Evolutionary conservation across 345 rosid species (phyloP), one percentile per base, ranked within the genome.

Genomic region (Erysimum cheiranthoides): DNA sequence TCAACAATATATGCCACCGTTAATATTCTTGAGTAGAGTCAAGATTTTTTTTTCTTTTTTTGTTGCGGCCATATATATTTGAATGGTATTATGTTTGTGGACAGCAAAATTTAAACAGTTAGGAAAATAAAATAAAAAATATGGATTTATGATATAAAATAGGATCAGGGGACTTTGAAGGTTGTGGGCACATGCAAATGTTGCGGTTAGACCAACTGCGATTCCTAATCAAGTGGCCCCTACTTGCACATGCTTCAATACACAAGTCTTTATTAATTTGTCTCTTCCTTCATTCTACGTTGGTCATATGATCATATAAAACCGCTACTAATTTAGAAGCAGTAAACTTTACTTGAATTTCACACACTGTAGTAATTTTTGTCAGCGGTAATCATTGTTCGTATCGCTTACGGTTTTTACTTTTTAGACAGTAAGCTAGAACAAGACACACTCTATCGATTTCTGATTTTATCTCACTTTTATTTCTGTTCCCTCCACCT

Each of bases 141-240:
- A 46, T 64, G 63, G 31, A 80, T 73, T 60, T 63, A 28, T 59
- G 47, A 47, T 58, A 59, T 71, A 75, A 40, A 75, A 40, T 46
- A n/a, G 53, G 77, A 78, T 66, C 62, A 66, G 64, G 62, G 60
- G 68, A 51, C 75, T 80, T 71, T 75, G 71, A 71, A 53, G 58
- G 79, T 45, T 52, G 7, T 54, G 39, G 70, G 77, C 89, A 88
- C 89, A 93, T 90, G 97, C 87, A 71, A 72, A 60, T 88, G 96
- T 87, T 84, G 74, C 66, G 39, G 82, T 80, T 78, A 78, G 80
- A 66, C 52, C 73, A 82, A 81, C 84, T 73, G 18, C 61, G 53
- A 81, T 81, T 71, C 75, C 81, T 75, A 74, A 54, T 71, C 68
- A 57, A 60, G 50, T 38, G 47, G 82, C 49, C 71, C 84, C 43